Conservation (phyloP, 768 basidiomycete genomes). For the Nevesoporus exiguus region DNA sequence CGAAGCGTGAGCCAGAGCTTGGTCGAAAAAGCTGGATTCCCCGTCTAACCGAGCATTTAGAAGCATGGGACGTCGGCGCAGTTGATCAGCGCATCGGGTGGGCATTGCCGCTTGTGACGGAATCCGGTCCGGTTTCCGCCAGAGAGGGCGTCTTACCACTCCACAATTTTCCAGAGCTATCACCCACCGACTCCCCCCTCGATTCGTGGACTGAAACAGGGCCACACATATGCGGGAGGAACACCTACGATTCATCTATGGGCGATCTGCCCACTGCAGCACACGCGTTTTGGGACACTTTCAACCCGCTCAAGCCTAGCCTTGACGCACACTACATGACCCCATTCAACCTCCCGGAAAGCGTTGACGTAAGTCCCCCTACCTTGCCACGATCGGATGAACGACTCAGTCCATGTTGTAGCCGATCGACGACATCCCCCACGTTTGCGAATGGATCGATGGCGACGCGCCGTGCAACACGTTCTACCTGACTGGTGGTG, state of each 20-base stretch:
- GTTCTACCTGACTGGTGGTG: not conserved
- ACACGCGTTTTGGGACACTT: not conserved
- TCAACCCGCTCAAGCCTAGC: not conserved
- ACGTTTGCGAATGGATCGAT: constrained; percentile 9
- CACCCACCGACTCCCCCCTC: not conserved
- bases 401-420: not conserved
- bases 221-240: not conserved
- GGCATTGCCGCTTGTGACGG: not conserved
- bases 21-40: not conserved
- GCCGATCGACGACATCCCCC: not conserved
- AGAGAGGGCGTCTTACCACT: not conserved
- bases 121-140: not conserved
- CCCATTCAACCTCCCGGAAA: too few species aligned
- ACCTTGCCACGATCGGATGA: not conserved
- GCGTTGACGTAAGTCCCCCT: not conserved
- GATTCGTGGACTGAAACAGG: not conserved
- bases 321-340: too few species aligned
- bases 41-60: constrained; percentile 5
- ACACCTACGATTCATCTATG: not conserved
- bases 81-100: not conserved
- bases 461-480: constrained; percentile 8
- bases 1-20: constrained; percentile 5
- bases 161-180: not conserved
- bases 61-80: too few species aligned
- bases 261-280: not conserved